Base-by-base conservation (phyloP, 1,284 basidiomycete species). In the Sporisorium iseilematis-ciliati region DNA sequence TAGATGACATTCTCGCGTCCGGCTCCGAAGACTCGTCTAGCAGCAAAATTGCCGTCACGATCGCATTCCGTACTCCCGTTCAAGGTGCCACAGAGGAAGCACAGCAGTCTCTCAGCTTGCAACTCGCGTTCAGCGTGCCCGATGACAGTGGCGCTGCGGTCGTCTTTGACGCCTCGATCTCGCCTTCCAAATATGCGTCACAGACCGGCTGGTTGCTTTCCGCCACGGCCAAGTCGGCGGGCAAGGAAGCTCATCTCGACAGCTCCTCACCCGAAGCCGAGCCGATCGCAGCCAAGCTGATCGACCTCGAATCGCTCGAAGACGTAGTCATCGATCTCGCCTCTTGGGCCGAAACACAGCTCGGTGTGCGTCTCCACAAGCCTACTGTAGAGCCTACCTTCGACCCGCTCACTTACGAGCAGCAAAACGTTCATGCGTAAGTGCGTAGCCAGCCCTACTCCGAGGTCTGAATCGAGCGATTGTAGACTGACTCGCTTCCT, bases 351-450 rank as follows among this genome's bases (percentile, higher is more conserved):
- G 51, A 69, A 41, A 48, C 42, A 29, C 53, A 65, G 26, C 46
- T 76, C 11, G 57, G 26, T 7, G 20, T 72, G 33, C 26, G 43
- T 11, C 55, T 68, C 10, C 25, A 51, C 7, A 59, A 65, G 42
- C 69, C 74, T 33, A 42, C 42, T n/a, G n/a, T n/a, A n/a, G 16
- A 35, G 56, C 57, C 14, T 0, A 31, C 38, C 2, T 71, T 65
- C 26, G 71, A 82, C 23, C 70, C 82, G n/a, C 65, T 67, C 31
- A 53, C 55, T 4, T 84, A 80, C 61, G 83, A 84, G 63, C 70
- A 80, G 46, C 58, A 77, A 42, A 84, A 83, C 54, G 83, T 84
- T 2, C 82, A 84, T 70, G 80, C 76, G 82, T 84, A 70, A 75
- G 82, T 79, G 61, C 60, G 46, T 67, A 66, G 56, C 46, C 58